These are phyloP conservation scores for Trichoderma parareesei DNA, from an alignment of 495 filamentous ascomycete genomes.

Conservation along the genomic window DNA sequence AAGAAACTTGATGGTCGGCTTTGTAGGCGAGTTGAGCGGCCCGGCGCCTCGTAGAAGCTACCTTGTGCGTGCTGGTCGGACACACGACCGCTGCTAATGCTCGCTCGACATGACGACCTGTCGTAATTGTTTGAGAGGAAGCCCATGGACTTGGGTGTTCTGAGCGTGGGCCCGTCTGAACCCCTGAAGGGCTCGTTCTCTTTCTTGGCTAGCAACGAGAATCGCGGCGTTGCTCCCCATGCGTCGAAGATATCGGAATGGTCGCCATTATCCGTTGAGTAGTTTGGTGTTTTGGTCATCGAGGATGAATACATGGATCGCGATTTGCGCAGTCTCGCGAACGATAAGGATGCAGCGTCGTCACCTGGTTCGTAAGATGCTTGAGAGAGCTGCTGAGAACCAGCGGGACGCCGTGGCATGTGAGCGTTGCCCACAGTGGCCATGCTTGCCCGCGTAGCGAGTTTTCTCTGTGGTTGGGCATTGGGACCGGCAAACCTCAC, in stretches of 20 bases:
- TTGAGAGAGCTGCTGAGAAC: neutral
- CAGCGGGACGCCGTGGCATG: neutral
- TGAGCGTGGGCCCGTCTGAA: slow-evolving; percentile 16
- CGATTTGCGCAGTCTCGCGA: slow-evolving; percentile 62
- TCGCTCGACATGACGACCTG: slow-evolving; percentile 16
- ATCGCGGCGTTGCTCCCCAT: slow-evolving; percentile 12
- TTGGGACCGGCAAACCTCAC: slow-evolving; percentile 45
- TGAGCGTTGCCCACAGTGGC: neutral
- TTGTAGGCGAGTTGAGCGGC: slow-evolving; percentile 19
- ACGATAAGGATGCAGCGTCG: slow-evolving; percentile 63
- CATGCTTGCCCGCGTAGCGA: neutral
- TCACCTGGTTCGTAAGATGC: slow-evolving; percentile 47
- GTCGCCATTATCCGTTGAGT: slow-evolving; percentile 19
- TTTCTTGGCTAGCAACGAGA: slow-evolving; percentile 18
- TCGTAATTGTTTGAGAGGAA: slow-evolving; percentile 43
- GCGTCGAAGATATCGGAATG: slow-evolving; percentile 15
- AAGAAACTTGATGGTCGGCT: slow-evolving; percentile 43
- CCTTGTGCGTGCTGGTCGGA: slow-evolving; percentile 40
- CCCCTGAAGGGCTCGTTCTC: slow-evolving; percentile 10
- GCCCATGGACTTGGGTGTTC: slow-evolving; percentile 51
- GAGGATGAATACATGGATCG: slow-evolving; percentile 57
- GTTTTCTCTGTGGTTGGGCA: neutral
- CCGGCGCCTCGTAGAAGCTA: slow-evolving; percentile 35
- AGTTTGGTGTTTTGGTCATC: slow-evolving; percentile 31
- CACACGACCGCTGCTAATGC: slow-evolving; percentile 23